Conservation (phyloP, 2,329 filamentous ascomycete species). For the Hirsutella thompsonii region DNA sequence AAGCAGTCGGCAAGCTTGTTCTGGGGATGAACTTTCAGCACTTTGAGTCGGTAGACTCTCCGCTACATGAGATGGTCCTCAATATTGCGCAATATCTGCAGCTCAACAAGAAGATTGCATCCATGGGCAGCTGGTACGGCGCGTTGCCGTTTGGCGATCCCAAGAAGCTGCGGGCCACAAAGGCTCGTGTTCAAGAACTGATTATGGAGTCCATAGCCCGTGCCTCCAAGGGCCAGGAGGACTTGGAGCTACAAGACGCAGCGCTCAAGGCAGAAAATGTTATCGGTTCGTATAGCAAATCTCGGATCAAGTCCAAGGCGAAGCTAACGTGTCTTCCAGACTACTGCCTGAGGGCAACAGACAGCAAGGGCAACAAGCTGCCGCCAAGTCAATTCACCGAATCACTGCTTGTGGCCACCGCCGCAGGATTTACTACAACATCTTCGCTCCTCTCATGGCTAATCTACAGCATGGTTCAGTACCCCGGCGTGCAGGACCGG, state of each 20-base stretch:
- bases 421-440: conserved; percentile 48
- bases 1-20: conserved; percentile 24
- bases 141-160: conserved; percentile 45
- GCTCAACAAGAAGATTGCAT: conserved; percentile 46
- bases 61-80: conserved; percentile 35
- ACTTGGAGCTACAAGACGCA: conserved; percentile 32
- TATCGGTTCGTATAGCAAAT: conserved; percentile 6
- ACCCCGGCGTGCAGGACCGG: conserved; percentile 41
- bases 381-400: conserved; percentile 19
- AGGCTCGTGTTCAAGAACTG: conserved; percentile 10
- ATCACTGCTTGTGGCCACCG: conserved; percentile 35
- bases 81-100: conserved; percentile 35
- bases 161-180: conserved; percentile 19
- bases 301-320: background rate
- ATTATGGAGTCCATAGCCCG: conserved; percentile 23
- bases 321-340: conserved; percentile 17
- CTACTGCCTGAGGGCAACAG: conserved; percentile 38
- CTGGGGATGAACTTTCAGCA: conserved; percentile 33
- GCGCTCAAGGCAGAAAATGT: conserved; percentile 32
- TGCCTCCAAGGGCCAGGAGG: conserved; percentile 23
- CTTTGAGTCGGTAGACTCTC: conserved; percentile 29
- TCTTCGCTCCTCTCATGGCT: conserved; percentile 45
- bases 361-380: conserved; percentile 40
- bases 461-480: conserved; percentile 37
- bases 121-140: conserved; percentile 40